phyloP scores from a whole-genome alignment of 805 yeast genomes.

The Saccharomyces paradoxus region DNA sequence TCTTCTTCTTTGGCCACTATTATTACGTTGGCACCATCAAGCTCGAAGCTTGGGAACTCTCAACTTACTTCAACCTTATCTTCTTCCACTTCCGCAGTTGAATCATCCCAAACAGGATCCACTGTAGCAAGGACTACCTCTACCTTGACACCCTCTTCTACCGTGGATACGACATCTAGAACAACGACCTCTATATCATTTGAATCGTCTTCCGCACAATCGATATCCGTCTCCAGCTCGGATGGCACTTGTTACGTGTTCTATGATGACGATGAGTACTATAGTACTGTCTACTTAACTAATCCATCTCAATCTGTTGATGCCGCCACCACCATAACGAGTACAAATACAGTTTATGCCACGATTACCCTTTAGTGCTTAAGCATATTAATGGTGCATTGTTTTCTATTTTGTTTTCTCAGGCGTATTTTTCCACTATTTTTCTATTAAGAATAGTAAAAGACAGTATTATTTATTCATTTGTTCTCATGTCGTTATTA shows the following conservation, averaged over 20 bases:
- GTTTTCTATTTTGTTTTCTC: not conserved
- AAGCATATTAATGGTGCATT: not conserved
- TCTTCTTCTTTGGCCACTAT: conserved; percentile 3
- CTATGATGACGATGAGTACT: conserved; percentile 23
- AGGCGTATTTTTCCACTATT: not conserved
- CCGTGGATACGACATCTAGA: conserved; percentile 4
- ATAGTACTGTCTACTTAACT: conserved; percentile 26
- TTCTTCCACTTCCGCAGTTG: not conserved
- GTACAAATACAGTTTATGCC: conserved; percentile 21
- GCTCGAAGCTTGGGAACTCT: not conserved
- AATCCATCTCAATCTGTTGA: conserved; percentile 24
- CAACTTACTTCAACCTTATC: conserved; percentile 3
- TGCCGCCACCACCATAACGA: conserved; percentile 30
- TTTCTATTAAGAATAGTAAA: not conserved
- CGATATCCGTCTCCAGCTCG: conserved; percentile 10
- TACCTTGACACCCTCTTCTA: conserved; percentile 4
- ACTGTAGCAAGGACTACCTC: conserved; percentile 7
- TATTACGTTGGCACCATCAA: not conserved
- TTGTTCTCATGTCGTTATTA: not conserved
- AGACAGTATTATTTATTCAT: not conserved
- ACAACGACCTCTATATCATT: conserved; percentile 1
- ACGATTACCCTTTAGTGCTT: conserved; percentile 12
- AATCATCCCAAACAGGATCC: conserved; percentile 8
- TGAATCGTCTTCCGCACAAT: conserved; percentile 1
- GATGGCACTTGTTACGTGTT: conserved; percentile 23